phyloP scores from a whole-genome alignment of 1,139 yeast genomes.

The Pichia sorboxylosa region DNA sequence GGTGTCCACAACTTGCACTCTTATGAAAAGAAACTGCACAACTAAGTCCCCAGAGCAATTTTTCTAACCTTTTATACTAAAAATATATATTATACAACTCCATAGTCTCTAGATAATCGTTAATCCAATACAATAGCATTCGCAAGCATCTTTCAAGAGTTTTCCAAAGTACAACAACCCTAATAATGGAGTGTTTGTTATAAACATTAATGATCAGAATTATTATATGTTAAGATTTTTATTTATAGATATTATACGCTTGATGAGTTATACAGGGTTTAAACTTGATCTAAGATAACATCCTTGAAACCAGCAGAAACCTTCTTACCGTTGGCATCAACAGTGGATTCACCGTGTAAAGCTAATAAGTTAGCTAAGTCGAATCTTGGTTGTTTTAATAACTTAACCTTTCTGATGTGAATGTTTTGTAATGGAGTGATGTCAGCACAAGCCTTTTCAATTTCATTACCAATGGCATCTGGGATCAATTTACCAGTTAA shows the following conservation, averaged over 20 bases:
- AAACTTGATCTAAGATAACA: slow-evolving; percentile 77
- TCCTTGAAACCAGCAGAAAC: slow-evolving; percentile 82
- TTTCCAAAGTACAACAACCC: no score
- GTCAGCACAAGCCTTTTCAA: slow-evolving; percentile 73
- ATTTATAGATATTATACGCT: not conserved
- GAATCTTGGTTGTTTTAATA: slow-evolving; percentile 84
- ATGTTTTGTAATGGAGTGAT: slow-evolving; percentile 87
- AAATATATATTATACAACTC: not conserved
- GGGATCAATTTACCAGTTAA: slow-evolving; percentile 82
- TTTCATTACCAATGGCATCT: slow-evolving; percentile 85
- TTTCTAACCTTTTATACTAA: not conserved
- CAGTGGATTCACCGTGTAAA: slow-evolving; percentile 79
- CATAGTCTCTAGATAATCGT: not conserved
- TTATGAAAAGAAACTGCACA: slow-evolving; percentile 93
- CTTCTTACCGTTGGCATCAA: slow-evolving; percentile 83
- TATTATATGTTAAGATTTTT: not conserved
- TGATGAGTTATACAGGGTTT: slow-evolving; percentile 17
- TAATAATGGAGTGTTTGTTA: no score
- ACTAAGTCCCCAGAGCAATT: slow-evolving; percentile 28
- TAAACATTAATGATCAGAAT: slow-evolving; percentile 1
- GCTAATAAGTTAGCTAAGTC: slow-evolving; percentile 82
- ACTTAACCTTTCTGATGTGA: slow-evolving; percentile 85
- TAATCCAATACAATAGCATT: not conserved
- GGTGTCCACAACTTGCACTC: slow-evolving; percentile 96
- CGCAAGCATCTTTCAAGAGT: not conserved